A percentile compares a stretch with the other conserved stretches of the same genome.
These are phyloP conservation scores for Lathyrus oleraceus DNA, from an alignment of 306 rosid genomes.

Conservation along the genomic window DNA sequence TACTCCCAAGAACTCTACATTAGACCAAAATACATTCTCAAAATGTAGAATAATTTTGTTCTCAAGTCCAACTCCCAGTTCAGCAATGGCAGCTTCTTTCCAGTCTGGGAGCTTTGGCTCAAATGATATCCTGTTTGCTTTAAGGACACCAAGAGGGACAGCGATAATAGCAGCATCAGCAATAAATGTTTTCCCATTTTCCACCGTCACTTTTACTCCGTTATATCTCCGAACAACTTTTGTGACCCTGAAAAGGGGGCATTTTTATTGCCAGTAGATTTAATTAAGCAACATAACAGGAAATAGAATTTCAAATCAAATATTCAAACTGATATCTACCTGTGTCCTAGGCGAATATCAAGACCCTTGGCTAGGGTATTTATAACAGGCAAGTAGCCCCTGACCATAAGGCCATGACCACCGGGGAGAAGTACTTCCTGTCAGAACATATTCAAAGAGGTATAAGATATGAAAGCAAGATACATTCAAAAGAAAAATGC, in stretches of 20 bases:
- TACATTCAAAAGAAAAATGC: not conserved
- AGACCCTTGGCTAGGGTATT: slow-evolving; percentile 95
- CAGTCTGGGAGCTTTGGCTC: slow-evolving; percentile 98
- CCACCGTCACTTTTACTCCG: slow-evolving; percentile 81
- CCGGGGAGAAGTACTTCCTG: slow-evolving; percentile 98
- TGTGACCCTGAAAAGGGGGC: slow-evolving; percentile 63
- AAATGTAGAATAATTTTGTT: slow-evolving; percentile 87
- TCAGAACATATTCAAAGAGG: slow-evolving; percentile 10
- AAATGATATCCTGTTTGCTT: slow-evolving; percentile 67
- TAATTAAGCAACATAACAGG: slow-evolving; percentile 13
- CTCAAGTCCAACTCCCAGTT: slow-evolving; percentile 91
- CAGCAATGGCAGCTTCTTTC: slow-evolving; percentile 90
- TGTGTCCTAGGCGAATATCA: slow-evolving; percentile 83
- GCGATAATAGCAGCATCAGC: slow-evolving; percentile 91
- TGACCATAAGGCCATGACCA: slow-evolving; percentile 97
- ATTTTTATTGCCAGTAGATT: slow-evolving; percentile 8
- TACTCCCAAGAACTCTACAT: slow-evolving; percentile 97
- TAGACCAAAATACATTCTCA: slow-evolving; percentile 94
- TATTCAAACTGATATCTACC: slow-evolving; percentile 44
- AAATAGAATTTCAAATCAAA: not conserved
- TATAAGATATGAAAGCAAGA: slow-evolving; percentile 3
- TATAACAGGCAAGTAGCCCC: slow-evolving; percentile 95
- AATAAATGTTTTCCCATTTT: slow-evolving; percentile 64
- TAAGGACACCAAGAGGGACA: slow-evolving; percentile 93
- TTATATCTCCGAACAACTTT: slow-evolving; percentile 67